Conservation (phyloP, 2,329 filamentous ascomycete genomes). For the Nothophaeocryptopus gaeumannii region DNA sequence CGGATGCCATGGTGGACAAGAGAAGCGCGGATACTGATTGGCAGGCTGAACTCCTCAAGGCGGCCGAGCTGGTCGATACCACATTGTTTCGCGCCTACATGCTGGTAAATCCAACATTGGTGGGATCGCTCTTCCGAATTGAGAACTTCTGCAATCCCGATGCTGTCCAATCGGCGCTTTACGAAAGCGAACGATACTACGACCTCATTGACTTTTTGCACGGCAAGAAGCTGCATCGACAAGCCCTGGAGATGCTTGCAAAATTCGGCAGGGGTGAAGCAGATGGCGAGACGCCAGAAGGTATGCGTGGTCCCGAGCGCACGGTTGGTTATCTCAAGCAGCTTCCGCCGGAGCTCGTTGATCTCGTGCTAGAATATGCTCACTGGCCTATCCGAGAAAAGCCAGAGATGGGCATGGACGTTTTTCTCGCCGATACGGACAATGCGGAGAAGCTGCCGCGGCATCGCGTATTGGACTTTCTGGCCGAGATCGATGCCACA, state of each 20-base stretch:
- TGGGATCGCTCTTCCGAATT: slow-evolving; percentile 86
- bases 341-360: slow-evolving; percentile 80
- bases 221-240: slow-evolving; percentile 86
- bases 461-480: slow-evolving; percentile 69
- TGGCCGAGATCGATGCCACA: slow-evolving; percentile 64
- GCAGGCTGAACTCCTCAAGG: slow-evolving; percentile 68
- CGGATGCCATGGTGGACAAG: slow-evolving; percentile 28
- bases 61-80: slow-evolving; percentile 85
- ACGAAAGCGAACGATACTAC: slow-evolving; percentile 83
- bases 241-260: slow-evolving; percentile 77
- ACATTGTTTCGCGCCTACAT: slow-evolving; percentile 93
- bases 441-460: slow-evolving; percentile 89
- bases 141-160: slow-evolving; percentile 96
- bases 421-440: slow-evolving; percentile 89
- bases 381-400: slow-evolving; percentile 78
- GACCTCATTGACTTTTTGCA: slow-evolving; percentile 97
- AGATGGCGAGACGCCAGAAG: slow-evolving; percentile 45
- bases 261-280: slow-evolving; percentile 67
- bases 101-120: slow-evolving; percentile 81
- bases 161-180: slow-evolving; percentile 88
- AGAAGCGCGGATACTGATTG: slow-evolving; percentile 53
- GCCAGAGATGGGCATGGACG: slow-evolving; percentile 77
- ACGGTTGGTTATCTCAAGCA: slow-evolving; percentile 90
- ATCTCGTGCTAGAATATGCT: slow-evolving; percentile 86
- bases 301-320: slow-evolving; percentile 74